Conservation (phyloP, 257 asterid species). For the Capsicum pubescens region DNA sequence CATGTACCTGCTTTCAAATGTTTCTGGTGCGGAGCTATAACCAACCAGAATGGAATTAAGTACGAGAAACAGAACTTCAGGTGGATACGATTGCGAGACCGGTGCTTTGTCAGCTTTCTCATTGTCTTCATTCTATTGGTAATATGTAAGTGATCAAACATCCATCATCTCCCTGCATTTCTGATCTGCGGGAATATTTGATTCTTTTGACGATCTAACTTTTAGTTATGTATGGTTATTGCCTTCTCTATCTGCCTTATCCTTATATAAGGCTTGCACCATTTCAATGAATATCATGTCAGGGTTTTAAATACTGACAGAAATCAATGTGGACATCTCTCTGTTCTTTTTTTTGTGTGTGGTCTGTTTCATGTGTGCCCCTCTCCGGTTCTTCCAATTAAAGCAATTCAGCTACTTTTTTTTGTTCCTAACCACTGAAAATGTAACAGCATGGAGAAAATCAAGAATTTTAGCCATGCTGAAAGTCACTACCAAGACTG, state of each 20-base stretch:
- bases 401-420: background rate
- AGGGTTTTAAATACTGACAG: background rate
- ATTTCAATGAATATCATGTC: slow-evolving; percentile 1
- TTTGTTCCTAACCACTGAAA: background rate
- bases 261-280: background rate
- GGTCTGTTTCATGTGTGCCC: background rate
- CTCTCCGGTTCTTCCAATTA: background rate
- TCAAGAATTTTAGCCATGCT: slow-evolving; percentile 11
- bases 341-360: background rate
- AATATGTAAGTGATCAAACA: slow-evolving; percentile 64
- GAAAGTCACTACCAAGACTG: background rate
- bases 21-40: slow-evolving; percentile 97
- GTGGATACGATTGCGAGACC: slow-evolving; percentile 78
- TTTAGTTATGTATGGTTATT: background rate
- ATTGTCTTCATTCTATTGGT: slow-evolving; percentile 69
- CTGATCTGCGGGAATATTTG: slow-evolving; percentile 1
- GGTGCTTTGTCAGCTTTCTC: slow-evolving; percentile 68
- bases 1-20: slow-evolving; percentile 75
- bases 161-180: slow-evolving; percentile 7
- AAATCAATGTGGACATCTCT: slow-evolving; percentile 8
- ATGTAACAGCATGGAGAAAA: background rate
- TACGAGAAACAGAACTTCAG: slow-evolving; percentile 48
- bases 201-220: background rate
- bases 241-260: slow-evolving; percentile 14
- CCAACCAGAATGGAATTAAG: slow-evolving; percentile 57